Percentiles rank a stretch among this genome's conserved stretches.
These are phyloP conservation scores for Lanmaoa pseudosensibilis DNA, from an alignment of 768 basidiomycete genomes.

Conservation along the genomic window DNA sequence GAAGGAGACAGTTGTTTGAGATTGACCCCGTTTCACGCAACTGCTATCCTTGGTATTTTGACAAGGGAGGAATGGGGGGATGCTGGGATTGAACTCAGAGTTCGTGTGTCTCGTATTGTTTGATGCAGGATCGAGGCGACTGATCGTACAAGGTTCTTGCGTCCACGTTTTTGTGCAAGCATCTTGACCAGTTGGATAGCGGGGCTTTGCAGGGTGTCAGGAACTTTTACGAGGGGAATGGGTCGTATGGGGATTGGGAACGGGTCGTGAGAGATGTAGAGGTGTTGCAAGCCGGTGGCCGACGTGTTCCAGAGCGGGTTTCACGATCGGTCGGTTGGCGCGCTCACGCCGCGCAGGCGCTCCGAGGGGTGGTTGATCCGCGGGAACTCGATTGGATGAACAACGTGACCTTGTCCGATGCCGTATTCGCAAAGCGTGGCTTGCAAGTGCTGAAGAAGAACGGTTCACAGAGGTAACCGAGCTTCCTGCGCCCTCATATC, in stretches of 20 bases:
- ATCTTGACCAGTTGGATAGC: slow-evolving; percentile 31
- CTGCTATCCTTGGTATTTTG: slow-evolving; percentile 40
- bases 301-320: background rate
- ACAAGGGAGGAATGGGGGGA: slow-evolving; percentile 41
- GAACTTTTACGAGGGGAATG: slow-evolving; percentile 20
- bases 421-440: slow-evolving; percentile 43
- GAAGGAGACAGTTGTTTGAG: slow-evolving; percentile 29
- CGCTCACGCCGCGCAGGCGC: slow-evolving; percentile 26
- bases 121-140: background rate
- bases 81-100: slow-evolving; percentile 30
- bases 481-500: background rate
- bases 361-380: slow-evolving; percentile 44
- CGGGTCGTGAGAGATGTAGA: slow-evolving; percentile 16
- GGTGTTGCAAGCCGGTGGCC: background rate
- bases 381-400: slow-evolving; percentile 56
- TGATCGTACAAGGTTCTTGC: slow-evolving; percentile 24
- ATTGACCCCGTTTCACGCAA: slow-evolving; percentile 33
- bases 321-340: slow-evolving; percentile 19
- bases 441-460: slow-evolving; percentile 45
- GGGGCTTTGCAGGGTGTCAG: slow-evolving; percentile 24
- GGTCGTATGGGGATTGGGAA: slow-evolving; percentile 13
- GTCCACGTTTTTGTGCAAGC: slow-evolving; percentile 32
- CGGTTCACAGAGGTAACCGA: slow-evolving; percentile 42
- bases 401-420: slow-evolving; percentile 42
- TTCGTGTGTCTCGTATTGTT: slow-evolving; percentile 24